phyloP scores from a whole-genome alignment of 148 eudicot species.

The Linanthus parryae region DNA sequence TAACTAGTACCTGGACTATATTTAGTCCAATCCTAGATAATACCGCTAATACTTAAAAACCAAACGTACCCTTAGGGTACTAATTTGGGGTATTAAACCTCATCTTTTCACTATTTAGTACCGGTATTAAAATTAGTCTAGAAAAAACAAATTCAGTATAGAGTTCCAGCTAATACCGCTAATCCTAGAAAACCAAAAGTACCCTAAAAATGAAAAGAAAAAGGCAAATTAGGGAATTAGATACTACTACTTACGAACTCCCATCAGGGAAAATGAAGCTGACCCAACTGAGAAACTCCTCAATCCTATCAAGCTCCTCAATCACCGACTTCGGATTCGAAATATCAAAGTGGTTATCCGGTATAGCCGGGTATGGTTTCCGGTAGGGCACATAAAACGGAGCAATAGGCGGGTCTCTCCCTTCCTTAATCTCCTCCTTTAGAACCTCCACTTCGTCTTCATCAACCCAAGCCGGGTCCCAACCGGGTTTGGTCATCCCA shows the following conservation, averaged over 20 bases:
- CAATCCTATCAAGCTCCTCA: constrained; percentile 83
- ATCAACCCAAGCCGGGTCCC: constrained; percentile 75
- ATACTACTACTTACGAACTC: constrained; percentile 48
- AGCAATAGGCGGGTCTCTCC: constrained; percentile 63
- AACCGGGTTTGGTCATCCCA: constrained; percentile 48
- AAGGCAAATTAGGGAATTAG: too few species aligned
- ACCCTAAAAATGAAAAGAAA: not conserved
- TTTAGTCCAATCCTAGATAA: too few species aligned
- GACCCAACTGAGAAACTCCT: constrained; percentile 84
- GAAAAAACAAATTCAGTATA: too few species aligned
- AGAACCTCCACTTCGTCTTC: constrained; percentile 45
- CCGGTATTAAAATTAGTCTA: too few species aligned
- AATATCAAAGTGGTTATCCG: constrained; percentile 55
- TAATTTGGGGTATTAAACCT: too few species aligned
- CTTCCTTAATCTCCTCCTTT: constrained; percentile 33
- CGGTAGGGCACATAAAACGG: constrained; percentile 80
- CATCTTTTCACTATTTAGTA: too few species aligned
- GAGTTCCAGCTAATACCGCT: too few species aligned
- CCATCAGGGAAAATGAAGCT: constrained; percentile 80
- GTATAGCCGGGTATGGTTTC: constrained; percentile 63
- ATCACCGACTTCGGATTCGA: constrained; percentile 41
- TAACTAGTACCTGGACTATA: too few species aligned
- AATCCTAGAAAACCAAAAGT: not conserved
- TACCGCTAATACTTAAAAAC: too few species aligned
- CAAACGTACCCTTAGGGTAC: too few species aligned